These are phyloP conservation scores for Parasitella parasitica DNA, from an alignment of 371 early-diverging fungal species.

Conservation along the genomic window DNA sequence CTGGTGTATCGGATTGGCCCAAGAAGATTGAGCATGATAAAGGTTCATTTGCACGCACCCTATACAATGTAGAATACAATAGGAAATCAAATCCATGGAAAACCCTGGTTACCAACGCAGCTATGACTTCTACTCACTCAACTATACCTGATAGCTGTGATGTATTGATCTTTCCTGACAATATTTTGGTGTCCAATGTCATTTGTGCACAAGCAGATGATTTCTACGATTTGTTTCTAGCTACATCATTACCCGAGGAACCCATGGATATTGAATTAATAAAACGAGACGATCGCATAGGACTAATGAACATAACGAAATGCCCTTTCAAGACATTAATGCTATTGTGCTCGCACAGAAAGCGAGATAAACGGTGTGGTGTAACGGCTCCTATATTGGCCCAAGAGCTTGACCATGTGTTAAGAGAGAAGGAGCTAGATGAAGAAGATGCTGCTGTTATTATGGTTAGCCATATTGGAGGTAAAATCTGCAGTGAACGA, in stretches of 20 bases:
- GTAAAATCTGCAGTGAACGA: conserved; percentile 16
- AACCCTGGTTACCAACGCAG: conserved; percentile 34
- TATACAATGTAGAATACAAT: background rate
- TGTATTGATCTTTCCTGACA: conserved; percentile 40
- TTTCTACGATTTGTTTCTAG: conserved; percentile 27
- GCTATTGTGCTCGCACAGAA: conserved; percentile 71
- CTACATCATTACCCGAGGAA: conserved; percentile 15
- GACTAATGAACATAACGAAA: conserved; percentile 11
- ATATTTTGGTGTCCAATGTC: conserved; percentile 38
- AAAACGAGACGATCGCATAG: conserved; percentile 5
- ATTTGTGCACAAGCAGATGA: conserved; percentile 21
- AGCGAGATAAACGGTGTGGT: conserved; percentile 76
- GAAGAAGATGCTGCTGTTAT: conserved; percentile 44
- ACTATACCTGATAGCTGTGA: conserved; percentile 27
- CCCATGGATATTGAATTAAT: conserved; percentile 9
- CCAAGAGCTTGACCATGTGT: conserved; percentile 56
- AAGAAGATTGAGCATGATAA: conserved; percentile 49
- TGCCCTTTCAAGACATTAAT: conserved; percentile 40
- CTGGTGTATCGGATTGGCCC: conserved; percentile 61
- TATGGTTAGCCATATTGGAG: conserved; percentile 67
- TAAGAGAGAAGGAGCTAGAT: conserved; percentile 49
- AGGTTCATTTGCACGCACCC: conserved; percentile 33
- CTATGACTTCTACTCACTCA: conserved; percentile 22
- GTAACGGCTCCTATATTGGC: conserved; percentile 67
- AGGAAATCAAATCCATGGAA: conserved; percentile 16